Evolutionary conservation across 2,329 filamentous ascomycete genomes (phyloP).

Genomic region (Fusarium poae): DNA sequence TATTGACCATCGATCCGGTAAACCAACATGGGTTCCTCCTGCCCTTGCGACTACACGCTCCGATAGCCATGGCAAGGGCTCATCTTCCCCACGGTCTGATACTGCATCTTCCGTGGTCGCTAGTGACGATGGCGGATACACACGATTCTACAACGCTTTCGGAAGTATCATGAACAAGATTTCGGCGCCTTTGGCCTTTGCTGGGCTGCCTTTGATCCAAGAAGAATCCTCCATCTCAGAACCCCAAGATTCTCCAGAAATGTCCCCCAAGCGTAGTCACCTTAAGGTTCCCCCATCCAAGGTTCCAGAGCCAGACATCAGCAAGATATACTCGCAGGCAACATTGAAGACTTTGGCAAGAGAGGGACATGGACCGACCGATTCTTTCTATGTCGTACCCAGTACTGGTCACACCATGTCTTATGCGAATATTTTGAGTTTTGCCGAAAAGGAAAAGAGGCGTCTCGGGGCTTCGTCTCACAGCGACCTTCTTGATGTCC

Average conservation of each 20-base stretch:
- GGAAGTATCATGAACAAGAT: conserved; percentile 89
- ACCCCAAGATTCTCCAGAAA: conserved; percentile 54
- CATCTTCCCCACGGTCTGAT: conserved; percentile 48
- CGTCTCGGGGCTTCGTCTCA: conserved; percentile 67
- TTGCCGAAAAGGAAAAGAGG: conserved; percentile 75
- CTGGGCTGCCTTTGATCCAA: conserved; percentile 82
- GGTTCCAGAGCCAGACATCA: conserved; percentile 73
- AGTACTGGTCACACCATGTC: conserved; percentile 91
- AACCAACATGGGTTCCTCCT: conserved; percentile 67
- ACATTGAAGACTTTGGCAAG: conserved; percentile 83
- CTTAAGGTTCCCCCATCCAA: conserved; percentile 52
- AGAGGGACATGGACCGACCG: conserved; percentile 72
- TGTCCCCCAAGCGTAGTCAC: conserved; percentile 56
- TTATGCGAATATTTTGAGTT: conserved; percentile 88
- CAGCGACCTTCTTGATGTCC: conserved; percentile 61
- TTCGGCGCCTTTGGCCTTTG: conserved; percentile 91
- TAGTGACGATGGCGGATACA: conserved; percentile 80
- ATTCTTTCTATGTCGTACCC: conserved; percentile 95
- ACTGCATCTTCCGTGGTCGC: conserved; percentile 29
- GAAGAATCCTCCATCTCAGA: conserved; percentile 59
- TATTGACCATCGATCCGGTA: conserved; percentile 65
- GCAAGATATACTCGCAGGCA: conserved; percentile 85
- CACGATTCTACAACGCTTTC: conserved; percentile 92
- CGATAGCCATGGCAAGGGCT: conserved; percentile 45
- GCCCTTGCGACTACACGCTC: conserved; percentile 44